Evolutionary conservation across 2,329 filamentous ascomycete genomes (phyloP).

Genomic region (Lachnum nothofagi): DNA sequence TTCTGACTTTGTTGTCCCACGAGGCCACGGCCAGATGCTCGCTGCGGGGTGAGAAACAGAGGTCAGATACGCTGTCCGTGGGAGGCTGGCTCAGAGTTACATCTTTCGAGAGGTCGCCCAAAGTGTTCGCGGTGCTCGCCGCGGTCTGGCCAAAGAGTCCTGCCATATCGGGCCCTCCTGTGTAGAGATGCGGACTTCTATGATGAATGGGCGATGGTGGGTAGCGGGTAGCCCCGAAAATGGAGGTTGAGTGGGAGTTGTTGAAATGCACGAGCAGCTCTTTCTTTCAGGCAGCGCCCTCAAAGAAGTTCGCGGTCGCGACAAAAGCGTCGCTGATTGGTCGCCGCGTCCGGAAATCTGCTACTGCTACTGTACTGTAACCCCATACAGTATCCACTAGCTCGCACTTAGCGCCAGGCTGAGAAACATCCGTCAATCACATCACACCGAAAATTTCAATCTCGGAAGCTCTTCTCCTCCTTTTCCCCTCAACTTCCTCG

Average conservation of each 20-base stretch:
- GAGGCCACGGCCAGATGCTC: constrained; percentile 86
- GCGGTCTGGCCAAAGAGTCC: constrained; percentile 52
- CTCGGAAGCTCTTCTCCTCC: constrained; percentile 31
- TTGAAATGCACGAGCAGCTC: too few relatives aligned
- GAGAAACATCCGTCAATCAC: constrained; percentile 3
- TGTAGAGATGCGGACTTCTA: too few relatives aligned
- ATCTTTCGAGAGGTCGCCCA: constrained; percentile 88
- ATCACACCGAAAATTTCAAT: constrained; percentile 12
- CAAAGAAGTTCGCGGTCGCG: constrained; percentile 10
- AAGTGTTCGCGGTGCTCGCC: constrained; percentile 57
- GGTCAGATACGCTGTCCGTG: constrained; percentile 82
- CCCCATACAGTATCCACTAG: not conserved
- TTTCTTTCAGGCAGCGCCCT: constrained; percentile 11
- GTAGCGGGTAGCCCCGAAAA: too few relatives aligned
- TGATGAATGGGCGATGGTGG: too few relatives aligned
- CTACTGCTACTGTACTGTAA: too few relatives aligned
- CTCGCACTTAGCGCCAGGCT: constrained; percentile 1
- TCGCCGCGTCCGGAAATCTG: not conserved
- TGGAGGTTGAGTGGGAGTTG: too few relatives aligned
- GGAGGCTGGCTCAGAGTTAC: constrained; percentile 73
- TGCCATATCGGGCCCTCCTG: constrained; percentile 51
- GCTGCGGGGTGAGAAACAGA: constrained; percentile 70
- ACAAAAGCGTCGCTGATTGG: constrained; percentile 4
- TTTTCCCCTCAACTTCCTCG: constrained; percentile 68
- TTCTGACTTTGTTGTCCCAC: constrained; percentile 97